Base-by-base conservation (phyloP, 352 stramenopile species). In the Pythium diclinum region DNA sequence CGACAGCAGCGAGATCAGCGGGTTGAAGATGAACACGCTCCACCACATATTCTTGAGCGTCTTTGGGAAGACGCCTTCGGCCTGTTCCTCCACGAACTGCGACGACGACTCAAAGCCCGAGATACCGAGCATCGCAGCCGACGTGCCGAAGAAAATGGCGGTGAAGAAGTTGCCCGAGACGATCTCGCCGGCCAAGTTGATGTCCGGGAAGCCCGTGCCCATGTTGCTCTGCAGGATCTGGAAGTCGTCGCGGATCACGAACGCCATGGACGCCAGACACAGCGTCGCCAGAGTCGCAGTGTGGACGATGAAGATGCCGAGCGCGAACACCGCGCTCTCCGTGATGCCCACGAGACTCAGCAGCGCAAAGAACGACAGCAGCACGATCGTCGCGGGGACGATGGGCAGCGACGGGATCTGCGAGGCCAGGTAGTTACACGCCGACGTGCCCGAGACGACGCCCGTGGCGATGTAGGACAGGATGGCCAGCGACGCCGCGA, bases 381-480 rank as follows among this genome's bases (percentile, higher is more conserved):
- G 63, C n/a, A 77, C 79, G 59, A 95, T 76, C 1, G 83, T 93
- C 42, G 83, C 77, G 8, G 83, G 83, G 36, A 95, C 85, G 57
- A 95, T 89, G 17, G 86, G 75, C 56, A 95, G 67, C 38, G 74
- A 77, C 17, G 82, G 83, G 44, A 94, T 71, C 57, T 92, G 85
- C 19, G 85, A 91, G 44, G 81, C 79, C 63, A 95, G 71, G 78
- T 95, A 95, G 68, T 92, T 94, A 67, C 83, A 94, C 11, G 85
- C 87, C 36, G 87, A 96, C 30, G 85, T 94, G 56, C 85, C 87
- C 10, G 87, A 96, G 17, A 96, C 87, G 57, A 96, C 87, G 23
- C 91, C 94, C 19, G 95, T 98, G n/a, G 95, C 94, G 68, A 98
- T 97, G 81, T 98, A 98, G 38, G 91, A 97, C 61, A 98, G 89